A percentile compares a stretch with the other conserved stretches of the same genome.
Evolutionary conservation across 345 rosid genomes (phyloP).

Genomic region (Eucalyptus microcorys): DNA sequence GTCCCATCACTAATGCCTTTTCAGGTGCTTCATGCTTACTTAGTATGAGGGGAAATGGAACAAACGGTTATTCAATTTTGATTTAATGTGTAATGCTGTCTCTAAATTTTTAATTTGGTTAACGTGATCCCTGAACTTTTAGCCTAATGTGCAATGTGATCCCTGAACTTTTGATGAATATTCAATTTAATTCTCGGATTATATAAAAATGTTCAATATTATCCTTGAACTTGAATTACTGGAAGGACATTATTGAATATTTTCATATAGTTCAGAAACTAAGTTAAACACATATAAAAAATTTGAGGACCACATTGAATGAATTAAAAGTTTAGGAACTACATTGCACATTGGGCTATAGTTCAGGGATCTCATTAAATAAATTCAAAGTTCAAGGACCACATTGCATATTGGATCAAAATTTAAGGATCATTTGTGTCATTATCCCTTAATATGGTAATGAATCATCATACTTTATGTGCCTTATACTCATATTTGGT

Average conservation of each 20-base stretch:
- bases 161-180: rapidly evolving
- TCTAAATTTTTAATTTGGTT: rapidly evolving
- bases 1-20: not conserved
- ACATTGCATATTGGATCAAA: no score
- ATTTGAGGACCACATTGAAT: rapidly evolving
- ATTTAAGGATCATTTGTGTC: rapidly evolving
- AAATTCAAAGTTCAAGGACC: rapidly evolving
- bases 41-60: rapidly evolving
- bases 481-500: no score
- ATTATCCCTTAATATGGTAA: no score
- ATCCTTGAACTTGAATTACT: rapidly evolving
- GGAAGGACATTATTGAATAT: no score
- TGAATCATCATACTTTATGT: no score
- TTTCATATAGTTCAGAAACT: rapidly evolving
- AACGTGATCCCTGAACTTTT: rapidly evolving
- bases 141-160: rapidly evolving
- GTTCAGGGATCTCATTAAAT: rapidly evolving
- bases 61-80: rapidly evolving
- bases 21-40: no score
- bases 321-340: no score
- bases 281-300: rapidly evolving
- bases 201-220: no score
- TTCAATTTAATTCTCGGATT: rapidly evolving
- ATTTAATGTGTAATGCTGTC: rapidly evolving
- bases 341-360: rapidly evolving